Base-by-base conservation (phyloP, 306 rosid genomes). In the Elaeagnus macrophylla region DNA sequence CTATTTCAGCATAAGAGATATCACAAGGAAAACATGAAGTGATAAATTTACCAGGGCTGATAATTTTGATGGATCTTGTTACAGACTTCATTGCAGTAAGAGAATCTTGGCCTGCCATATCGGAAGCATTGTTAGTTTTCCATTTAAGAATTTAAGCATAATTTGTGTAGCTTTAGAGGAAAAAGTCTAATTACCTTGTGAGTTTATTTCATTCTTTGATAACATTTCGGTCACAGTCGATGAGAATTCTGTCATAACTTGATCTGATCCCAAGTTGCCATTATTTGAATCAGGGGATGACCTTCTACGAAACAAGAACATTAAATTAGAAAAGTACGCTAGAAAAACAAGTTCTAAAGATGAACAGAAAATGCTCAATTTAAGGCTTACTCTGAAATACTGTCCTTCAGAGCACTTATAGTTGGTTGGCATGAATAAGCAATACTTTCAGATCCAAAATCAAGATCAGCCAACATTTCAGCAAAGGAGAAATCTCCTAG, bases 391-490 rank as follows among this genome's bases (percentile, higher is more conserved):
- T 89, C 84, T 17, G 86, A 78, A 66, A 71, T 60, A 48, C 52
- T 69, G 51, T 67, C 77, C 36, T 37, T 55, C 8, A 78, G 72
- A 57, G 56, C 71, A 53, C 56, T 67, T 32, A 77, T 37, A 16
- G 65, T 11, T 49, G 82, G 83, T 18, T 50, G 60, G 67, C 70
- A 67, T 59, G 80, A 47, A 74, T 72, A 75, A 49, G 71, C 80
- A 73, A 72, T 43, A 59, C 63, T 88, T 54, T 70, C 90, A 55
- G 68, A 69, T 43, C 71, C 74, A 51, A 80, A 61, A 57, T 85
- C 95, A 13, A 82, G 70, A 43, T 83, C 89, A 44, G 64, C 71
- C 37, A 89, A 78, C 80, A 85, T 66, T 39, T 85, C 95, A 38
- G 70, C 57, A 52, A 89, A 78, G 43, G 84, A 80, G 63, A 82